Base-by-base conservation (phyloP, 2,329 filamentous ascomycete genomes). In the Cladophialophora psammophila region DNA sequence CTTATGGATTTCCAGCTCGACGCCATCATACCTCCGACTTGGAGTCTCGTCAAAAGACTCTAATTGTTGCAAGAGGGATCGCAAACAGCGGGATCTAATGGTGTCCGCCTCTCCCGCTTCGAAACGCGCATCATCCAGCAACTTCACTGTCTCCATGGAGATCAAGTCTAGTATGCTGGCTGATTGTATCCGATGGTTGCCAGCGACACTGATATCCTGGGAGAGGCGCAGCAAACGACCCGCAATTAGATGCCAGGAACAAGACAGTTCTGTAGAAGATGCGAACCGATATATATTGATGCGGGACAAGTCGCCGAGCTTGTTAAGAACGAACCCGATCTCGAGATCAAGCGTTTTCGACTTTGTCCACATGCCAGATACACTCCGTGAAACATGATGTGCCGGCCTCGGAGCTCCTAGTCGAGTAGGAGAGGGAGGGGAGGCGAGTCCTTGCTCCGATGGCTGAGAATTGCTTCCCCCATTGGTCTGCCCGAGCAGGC, bases 211-310 rank as follows among this genome's bases (percentile, higher is more conserved):
- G 6, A 70, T 72, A 65, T 80, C 80, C 62, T 76, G 75, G 32
- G 79, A 77, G 15, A 86, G 81, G 2, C 77, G 77, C 32, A 85
- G 81, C 3, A 90, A 77, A 61, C 85, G 83, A 34, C 81, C 77
- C 2, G 85, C 87, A 36, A 98, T 79, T 4, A 88, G 80, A 12
- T 84, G 79, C 95, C 94, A 99, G 1, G 94, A 93, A 60, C 89
- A 93, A 9, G 86, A 83, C 2, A 87, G 81, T 0, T 90, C 87
- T 0, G 87, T 80, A 67, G 90, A 88, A 9, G 85, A 84, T 10
- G 93, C 84, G 8, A 99, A 81, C 48, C 95, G 87, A 58, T 89
- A 86, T 32, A 93, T 86, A 72, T 94, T 95, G 72, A 92, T 89
- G 35, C 85, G 86, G 1, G 90, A 89, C 60, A 94, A 79, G 69